Evolutionary conservation across 768 basidiomycete genomes (phyloP), one percentile per base, ranked within the genome.

Genomic region (Sarcodon aspratus): DNA sequence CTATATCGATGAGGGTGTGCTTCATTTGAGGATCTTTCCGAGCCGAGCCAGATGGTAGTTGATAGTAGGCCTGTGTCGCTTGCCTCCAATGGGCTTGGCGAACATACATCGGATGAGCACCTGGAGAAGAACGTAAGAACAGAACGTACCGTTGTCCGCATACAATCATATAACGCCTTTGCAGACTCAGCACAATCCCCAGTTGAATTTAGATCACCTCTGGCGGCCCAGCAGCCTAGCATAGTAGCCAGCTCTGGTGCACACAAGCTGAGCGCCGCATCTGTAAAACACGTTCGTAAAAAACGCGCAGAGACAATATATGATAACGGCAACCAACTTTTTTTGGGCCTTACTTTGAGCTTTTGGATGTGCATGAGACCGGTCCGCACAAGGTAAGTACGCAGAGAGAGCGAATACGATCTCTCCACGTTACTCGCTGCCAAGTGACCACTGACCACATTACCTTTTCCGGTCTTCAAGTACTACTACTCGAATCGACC

Each of bases 31-130:
- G 52, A 72, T 77, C 61, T 85, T 87, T 52, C 78, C 74, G 53
- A 91, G 71, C 63, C 88, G 78, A 57, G 85, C 82, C 55, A 93
- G 78, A 64, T 92, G 88, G 63, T 89, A 93, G 65, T 94, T 93
- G 69, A 94, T 91, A 33, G 85, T 80, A 33, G 90, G 77, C 60
- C 73, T 75, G 46, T 81, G 86, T 40, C 65, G 64, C 61, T 82
- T 87, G 52, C 78, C 78, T 45, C 74, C 71, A 60, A 80, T 70
- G 9, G 84, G 82, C 88, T 92, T 59, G 11, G 35, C 50, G 18
- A 18, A 18, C 10, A 36, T 8, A 44, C 13, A 40, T 31, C 9
- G 13, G 17, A 42, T 46, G 49, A 48, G 12, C 51, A 45, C 15
- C 50, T 18, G 33, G 33, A 27, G 21, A 48, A 32, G 27, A 42